These are phyloP conservation scores for Calonectria fujianensis DNA, from an alignment of 2,329 filamentous ascomycete species.

Conservation along the genomic window DNA sequence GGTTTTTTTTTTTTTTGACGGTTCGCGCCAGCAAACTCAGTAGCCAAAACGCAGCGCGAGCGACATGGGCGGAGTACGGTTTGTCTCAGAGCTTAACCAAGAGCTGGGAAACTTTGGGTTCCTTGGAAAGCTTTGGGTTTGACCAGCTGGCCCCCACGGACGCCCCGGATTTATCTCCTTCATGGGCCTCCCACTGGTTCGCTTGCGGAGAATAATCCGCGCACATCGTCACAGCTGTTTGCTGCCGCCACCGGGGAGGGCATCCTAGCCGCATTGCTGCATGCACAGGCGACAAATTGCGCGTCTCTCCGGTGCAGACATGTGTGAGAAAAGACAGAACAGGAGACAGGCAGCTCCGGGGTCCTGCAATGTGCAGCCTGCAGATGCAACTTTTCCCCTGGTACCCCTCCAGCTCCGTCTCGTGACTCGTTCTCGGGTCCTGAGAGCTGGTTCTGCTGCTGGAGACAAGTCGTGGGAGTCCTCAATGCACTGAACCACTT, in stretches of 20 bases:
- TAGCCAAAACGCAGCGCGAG: not conserved
- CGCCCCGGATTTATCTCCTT: slow-evolving; percentile 36
- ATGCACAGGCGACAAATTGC: slow-evolving; percentile 14
- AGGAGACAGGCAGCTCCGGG: slow-evolving; percentile 14
- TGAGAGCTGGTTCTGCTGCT: slow-evolving; percentile 20
- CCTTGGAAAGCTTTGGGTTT: not conserved
- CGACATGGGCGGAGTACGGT: not conserved
- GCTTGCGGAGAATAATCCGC: slow-evolving; percentile 37
- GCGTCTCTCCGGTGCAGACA: slow-evolving; percentile 23
- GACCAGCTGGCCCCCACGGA: slow-evolving; percentile 40
- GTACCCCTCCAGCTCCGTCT: slow-evolving; percentile 21
- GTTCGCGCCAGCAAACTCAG: slow-evolving; percentile 6
- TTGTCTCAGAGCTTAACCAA: slow-evolving; percentile 23
- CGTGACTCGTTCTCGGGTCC: slow-evolving; percentile 32
- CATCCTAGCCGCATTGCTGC: slow-evolving; percentile 31
- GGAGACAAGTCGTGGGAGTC: slow-evolving; percentile 3
- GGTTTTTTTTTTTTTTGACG: not conserved
- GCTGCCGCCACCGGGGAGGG: slow-evolving; percentile 29
- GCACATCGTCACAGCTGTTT: slow-evolving; percentile 37
- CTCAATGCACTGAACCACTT: slow-evolving; percentile 22
- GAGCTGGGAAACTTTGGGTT: slow-evolving; percentile 10
- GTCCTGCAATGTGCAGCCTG: slow-evolving; percentile 33
- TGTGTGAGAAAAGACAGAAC: slow-evolving; percentile 17
- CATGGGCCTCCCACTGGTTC: slow-evolving; percentile 42
- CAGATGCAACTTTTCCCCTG: slow-evolving; percentile 33